Evolutionary conservation across 345 rosid genomes (phyloP).

Genomic region (Eutrema yunnanense): DNA sequence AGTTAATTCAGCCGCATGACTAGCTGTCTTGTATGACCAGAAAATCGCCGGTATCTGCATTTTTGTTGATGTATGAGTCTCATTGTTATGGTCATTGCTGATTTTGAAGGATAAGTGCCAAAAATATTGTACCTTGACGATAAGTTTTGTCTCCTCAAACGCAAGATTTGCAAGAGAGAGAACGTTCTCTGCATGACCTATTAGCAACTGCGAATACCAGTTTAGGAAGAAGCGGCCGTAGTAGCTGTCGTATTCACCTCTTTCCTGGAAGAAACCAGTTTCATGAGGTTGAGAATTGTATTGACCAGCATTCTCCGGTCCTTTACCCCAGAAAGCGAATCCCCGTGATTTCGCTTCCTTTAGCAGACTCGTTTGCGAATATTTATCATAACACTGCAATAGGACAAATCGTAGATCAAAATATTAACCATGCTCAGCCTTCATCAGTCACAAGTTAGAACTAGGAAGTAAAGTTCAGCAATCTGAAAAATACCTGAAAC

Average conservation of each 20-base stretch:
- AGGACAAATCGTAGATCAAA: background rate
- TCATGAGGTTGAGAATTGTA: conserved; percentile 88
- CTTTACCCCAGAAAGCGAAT: conserved; percentile 78
- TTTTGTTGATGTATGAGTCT: background rate
- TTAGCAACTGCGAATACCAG: conserved; percentile 76
- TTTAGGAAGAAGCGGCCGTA: conserved; percentile 88
- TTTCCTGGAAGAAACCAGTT: conserved; percentile 84
- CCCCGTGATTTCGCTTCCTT: conserved; percentile 79
- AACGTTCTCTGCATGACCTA: conserved; percentile 73
- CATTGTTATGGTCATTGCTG: background rate
- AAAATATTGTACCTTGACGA: conserved; percentile 57
- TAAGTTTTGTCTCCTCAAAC: conserved; percentile 66
- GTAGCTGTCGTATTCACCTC: conserved; percentile 93
- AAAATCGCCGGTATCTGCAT: conserved; percentile 81
- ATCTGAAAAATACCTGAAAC: conserved; percentile 73
- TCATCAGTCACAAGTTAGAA: background rate
- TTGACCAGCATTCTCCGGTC: conserved; percentile 88
- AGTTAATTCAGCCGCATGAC: conserved; percentile 90
- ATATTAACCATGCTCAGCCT: background rate
- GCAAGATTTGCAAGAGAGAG: conserved; percentile 78
- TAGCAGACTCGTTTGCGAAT: conserved; percentile 58
- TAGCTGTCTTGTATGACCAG: conserved; percentile 88
- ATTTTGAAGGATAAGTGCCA: background rate
- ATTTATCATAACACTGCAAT: conserved; percentile 83
- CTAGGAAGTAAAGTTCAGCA: background rate